phyloP scores from a whole-genome alignment of 306 rosid species.

The Quercus glauca region DNA sequence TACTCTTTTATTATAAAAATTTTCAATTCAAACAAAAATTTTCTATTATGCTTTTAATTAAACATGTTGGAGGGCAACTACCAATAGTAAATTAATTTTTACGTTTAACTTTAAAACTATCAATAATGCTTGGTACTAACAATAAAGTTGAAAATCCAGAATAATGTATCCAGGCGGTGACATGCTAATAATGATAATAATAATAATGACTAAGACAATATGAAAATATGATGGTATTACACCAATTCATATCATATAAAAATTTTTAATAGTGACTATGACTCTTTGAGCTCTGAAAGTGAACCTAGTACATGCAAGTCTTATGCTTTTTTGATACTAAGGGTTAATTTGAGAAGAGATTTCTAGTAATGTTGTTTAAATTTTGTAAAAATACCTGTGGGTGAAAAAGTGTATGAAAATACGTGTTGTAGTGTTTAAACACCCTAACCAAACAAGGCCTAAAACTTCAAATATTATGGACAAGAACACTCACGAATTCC shows the following conservation, averaged over 20 bases:
- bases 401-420: too few relatives aligned
- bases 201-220: background rate
- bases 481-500: conserved; percentile 47
- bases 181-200: background rate
- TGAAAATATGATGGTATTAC: background rate
- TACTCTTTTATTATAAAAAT: too few relatives aligned
- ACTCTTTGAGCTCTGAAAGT: background rate
- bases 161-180: background rate
- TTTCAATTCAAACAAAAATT: too few relatives aligned
- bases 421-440: too few relatives aligned
- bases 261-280: background rate
- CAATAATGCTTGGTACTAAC: background rate
- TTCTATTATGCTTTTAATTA: background rate
- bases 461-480: background rate
- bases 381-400: too few relatives aligned
- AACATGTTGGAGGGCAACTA: background rate
- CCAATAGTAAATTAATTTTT: background rate
- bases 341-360: background rate
- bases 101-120: background rate
- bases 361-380: too few relatives aligned
- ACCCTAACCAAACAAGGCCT: too few relatives aligned
- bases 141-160: background rate
- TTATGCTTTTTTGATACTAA: background rate
- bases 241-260: background rate
- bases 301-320: background rate